Evolutionary conservation across 768 basidiomycete species (phyloP).

Genomic region (Boletellus sp.): DNA sequence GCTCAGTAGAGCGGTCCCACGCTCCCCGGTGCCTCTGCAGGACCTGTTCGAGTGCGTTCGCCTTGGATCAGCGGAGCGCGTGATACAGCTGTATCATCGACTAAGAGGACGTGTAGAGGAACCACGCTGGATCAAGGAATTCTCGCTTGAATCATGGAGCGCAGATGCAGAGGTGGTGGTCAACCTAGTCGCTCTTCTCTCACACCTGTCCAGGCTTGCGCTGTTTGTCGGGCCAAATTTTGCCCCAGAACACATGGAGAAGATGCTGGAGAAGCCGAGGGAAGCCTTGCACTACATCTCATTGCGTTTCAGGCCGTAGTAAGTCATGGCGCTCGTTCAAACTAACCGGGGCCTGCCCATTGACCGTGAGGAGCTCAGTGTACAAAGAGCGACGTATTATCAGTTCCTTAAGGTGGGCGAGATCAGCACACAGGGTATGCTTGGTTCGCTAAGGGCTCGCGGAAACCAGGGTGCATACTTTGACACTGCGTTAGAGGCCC

Average conservation of each 20-base stretch:
- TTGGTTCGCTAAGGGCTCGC: not conserved
- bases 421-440: not conserved
- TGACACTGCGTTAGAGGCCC: constrained; percentile 60
- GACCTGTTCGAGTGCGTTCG: constrained; percentile 58
- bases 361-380: constrained; percentile 32
- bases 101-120: constrained; percentile 39
- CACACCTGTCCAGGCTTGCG: constrained; percentile 45
- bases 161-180: constrained; percentile 74
- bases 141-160: constrained; percentile 60
- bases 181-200: constrained; percentile 61
- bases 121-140: constrained; percentile 42
- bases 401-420: constrained; percentile 67
- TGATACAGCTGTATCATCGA: constrained; percentile 53
- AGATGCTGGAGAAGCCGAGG: constrained; percentile 54
- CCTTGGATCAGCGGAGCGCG: constrained; percentile 48
- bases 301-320: constrained; percentile 83
- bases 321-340: constrained; percentile 28
- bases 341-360: not conserved
- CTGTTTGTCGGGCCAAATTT: constrained; percentile 76
- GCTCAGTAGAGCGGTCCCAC: constrained; percentile 61
- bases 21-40: constrained; percentile 50
- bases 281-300: constrained; percentile 48
- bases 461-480: constrained; percentile 72
- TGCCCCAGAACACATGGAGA: constrained; percentile 76
- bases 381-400: constrained; percentile 72